A percentile compares a stretch with the other conserved stretches of the same genome.
These are phyloP conservation scores for Boletus insuetus DNA, from an alignment of 768 basidiomycete species.

Conservation along the genomic window DNA sequence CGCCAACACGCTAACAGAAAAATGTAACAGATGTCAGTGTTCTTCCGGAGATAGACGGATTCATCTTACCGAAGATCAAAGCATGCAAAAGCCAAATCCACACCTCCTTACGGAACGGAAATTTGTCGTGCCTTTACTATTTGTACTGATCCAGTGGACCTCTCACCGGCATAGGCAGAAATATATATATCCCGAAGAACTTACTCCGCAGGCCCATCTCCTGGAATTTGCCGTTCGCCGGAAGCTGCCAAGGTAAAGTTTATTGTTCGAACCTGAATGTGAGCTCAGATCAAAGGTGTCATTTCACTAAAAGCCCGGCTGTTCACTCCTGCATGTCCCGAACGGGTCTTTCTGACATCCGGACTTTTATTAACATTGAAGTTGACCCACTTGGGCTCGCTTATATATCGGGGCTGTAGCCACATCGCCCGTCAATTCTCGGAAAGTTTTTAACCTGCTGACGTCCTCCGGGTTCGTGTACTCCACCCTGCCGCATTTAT, in stretches of 20 bases:
- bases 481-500: slow-evolving; percentile 22
- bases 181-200: slow-evolving; percentile 15
- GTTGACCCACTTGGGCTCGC: slow-evolving; percentile 28
- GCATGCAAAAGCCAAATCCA: slow-evolving; percentile 33
- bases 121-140: slow-evolving; percentile 22
- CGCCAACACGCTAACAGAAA: slow-evolving; percentile 6
- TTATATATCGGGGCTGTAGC: slow-evolving; percentile 29
- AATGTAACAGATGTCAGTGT: slow-evolving; percentile 12
- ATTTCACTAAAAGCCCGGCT: slow-evolving; percentile 26
- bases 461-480: slow-evolving; percentile 22
- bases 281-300: slow-evolving; percentile 21
- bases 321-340: slow-evolving; percentile 23
- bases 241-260: slow-evolving; percentile 30
- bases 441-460: slow-evolving; percentile 22
- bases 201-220: slow-evolving; percentile 24
- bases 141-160: slow-evolving; percentile 8
- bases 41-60: slow-evolving; percentile 33
- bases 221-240: slow-evolving; percentile 29
- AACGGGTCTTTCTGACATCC: slow-evolving; percentile 28
- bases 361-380: slow-evolving; percentile 27
- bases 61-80: slow-evolving; percentile 30
- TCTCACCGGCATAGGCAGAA: slow-evolving; percentile 2
- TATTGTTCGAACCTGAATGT: slow-evolving; percentile 27
- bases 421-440: slow-evolving; percentile 26
- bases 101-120: slow-evolving; percentile 31